Percentiles rank a stretch among this genome's conserved stretches.
Conservation (phyloP, 2,329 filamentous ascomycete species). For the Ceratocystis cacaofunesta region DNA sequence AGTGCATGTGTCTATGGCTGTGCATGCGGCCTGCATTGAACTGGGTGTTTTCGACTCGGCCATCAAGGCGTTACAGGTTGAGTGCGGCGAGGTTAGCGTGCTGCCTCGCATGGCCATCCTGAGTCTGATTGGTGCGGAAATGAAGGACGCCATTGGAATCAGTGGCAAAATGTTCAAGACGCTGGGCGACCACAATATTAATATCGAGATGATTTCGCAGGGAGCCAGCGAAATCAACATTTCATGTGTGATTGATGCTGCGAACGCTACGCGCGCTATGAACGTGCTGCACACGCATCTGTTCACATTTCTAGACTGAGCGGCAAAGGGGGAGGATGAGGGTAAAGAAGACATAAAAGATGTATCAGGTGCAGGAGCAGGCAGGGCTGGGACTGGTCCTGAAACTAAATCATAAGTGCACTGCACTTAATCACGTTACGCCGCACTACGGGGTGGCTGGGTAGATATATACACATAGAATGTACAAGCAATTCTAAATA, state of each 20-base stretch:
- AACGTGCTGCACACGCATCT: slow-evolving; percentile 94
- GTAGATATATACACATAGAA: no score
- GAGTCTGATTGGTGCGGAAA: slow-evolving; percentile 82
- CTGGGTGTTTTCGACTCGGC: slow-evolving; percentile 50
- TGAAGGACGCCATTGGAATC: slow-evolving; percentile 96
- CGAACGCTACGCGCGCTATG: slow-evolving; percentile 81
- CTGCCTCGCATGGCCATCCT: slow-evolving; percentile 89
- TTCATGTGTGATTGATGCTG: slow-evolving; percentile 86
- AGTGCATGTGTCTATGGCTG: slow-evolving; percentile 93
- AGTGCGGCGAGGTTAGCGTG: slow-evolving; percentile 81
- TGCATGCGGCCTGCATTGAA: slow-evolving; percentile 61
- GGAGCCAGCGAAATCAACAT: slow-evolving; percentile 99
- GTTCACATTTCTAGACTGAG: slow-evolving; percentile 79
- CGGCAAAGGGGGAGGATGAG: neutral
- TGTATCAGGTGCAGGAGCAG: neutral
- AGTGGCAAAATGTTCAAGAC: slow-evolving; percentile 91
- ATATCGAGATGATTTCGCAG: slow-evolving; percentile 99
- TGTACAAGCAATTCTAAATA: no score
- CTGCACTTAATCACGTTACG: no score
- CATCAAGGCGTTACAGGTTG: slow-evolving; percentile 51
- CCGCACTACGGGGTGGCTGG: no score
- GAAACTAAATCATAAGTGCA: no score
- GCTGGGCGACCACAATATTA: slow-evolving; percentile 81
- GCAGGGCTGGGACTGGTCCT: neutral
- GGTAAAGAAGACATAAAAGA: neutral